Evolutionary conservation across 768 basidiomycete species (phyloP), one percentile per base, ranked within the genome.

Genomic region (Panaeolus papilionaceus): DNA sequence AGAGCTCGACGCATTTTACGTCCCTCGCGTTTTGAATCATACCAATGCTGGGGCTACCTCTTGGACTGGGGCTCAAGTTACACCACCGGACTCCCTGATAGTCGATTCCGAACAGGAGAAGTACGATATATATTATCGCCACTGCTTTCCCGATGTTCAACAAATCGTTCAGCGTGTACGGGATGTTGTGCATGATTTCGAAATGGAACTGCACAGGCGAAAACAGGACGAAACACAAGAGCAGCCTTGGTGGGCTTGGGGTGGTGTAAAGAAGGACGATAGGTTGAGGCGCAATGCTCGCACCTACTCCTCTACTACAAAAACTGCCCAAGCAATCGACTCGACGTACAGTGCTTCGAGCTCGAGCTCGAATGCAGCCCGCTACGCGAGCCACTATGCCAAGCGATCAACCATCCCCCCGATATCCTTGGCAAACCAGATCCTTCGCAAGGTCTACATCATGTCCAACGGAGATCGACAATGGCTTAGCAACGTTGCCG

Each of bases 381-480:
- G 3, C 28, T 37, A 58, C 54, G 3, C 54, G 20, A 58, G 14
- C 3, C 5, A 33, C 5, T 3, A 28, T 7, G 54, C 54, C 28
- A 58, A 33, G 28, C 26, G 54, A 58, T 33, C 54, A 58, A 12
- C 26, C 4, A 7, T 33, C 1, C 54, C 54, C 26, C 40, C 37
- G 20, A 38, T 42, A 49, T 39, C 20, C 51, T 33, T 65, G 38
- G 69, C 61, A 38, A 73, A 64, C 20, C 10, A 67, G 28, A 68
- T 66, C 20, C 62, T 90, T 49, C 82, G 79, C 68, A 78, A 79
- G 61, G 74, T 92, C 37, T 92, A 89, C 68, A 76, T 92, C 62
- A 84, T 91, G 85, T 89, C 89, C 47, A 92, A 92, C 67, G 91
- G 83, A 7, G 79, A 84, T 51, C 67, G 66, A 38, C 76, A 72